Evolutionary conservation across 768 basidiomycete species (phyloP), one percentile per base, ranked within the genome.

Genomic region (Suillus placidus): DNA sequence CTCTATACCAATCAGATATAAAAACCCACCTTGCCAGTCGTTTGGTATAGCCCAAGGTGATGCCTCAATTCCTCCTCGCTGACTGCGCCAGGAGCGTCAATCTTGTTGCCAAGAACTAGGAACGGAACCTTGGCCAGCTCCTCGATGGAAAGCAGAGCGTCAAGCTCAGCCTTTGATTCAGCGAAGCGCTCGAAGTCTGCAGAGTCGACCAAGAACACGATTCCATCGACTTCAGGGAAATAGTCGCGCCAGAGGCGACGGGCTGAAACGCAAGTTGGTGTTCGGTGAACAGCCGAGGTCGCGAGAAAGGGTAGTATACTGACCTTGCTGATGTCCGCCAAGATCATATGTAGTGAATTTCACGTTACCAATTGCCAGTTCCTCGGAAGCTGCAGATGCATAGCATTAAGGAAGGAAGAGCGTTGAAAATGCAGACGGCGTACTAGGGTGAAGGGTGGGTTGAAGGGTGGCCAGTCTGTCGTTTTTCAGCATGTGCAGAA

Each of bases 161-260:
- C 97, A 56, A 99, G 88, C 80, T 99, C 97, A 14, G 94, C 95
- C 79, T 98, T 99, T 69, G 94, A 94, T 80, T 99, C 97, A 9
- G 90, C 79, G 80, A 99, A 97, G 51, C 97, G 92, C 81, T 99
- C 97, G 74, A 91, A 90, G 83, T 99, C 97, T 68, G 95, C 95
- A 70, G 89, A 93, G 82, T 99, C 97, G 66, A 99, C 96, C 65
- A 99, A 85, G 88, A 99, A 99, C 74, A 99, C 89, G 72, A 99
- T 98, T 20, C 95, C 97, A 72, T 99, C 95, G 51, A 99, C 97
- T 79, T 99, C 97, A 60, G 97, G 97, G 89, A 99, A 99, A 83
- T 99, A 99, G 80, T 99, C 96, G 65, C 95, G 89, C 97, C 97
- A 99, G 77, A 99, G 90, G 71, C 97, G 94, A 71, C 97, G 96